Percentiles rank a stretch among this genome's conserved stretches.
Evolutionary conservation across 1,284 basidiomycete genomes (phyloP).

Genomic region (Mycosarcoma mackinlayi): DNA sequence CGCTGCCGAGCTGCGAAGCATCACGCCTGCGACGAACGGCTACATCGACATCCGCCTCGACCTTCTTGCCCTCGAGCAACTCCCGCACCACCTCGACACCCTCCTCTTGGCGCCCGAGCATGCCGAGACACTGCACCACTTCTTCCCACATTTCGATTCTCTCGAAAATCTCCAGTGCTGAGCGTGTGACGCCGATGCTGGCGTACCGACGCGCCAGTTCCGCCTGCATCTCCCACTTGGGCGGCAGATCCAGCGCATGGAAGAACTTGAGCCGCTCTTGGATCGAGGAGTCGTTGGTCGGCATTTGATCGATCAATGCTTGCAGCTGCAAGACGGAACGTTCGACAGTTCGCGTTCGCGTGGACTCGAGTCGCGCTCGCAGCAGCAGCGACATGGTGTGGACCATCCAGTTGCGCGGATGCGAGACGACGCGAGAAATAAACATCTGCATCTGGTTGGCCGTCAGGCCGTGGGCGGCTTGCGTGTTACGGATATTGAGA

Average conservation of each 20-base stretch:
- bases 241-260: slow-evolving; percentile 61
- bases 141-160: slow-evolving; percentile 66
- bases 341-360: slow-evolving; percentile 64
- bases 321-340: slow-evolving; percentile 66
- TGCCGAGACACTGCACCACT: slow-evolving; percentile 63
- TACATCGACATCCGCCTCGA: slow-evolving; percentile 59
- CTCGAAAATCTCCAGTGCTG: slow-evolving; percentile 66
- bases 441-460: slow-evolving; percentile 65
- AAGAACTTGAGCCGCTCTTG: slow-evolving; percentile 63
- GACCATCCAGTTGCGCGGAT: slow-evolving; percentile 67
- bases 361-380: slow-evolving; percentile 63
- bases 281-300: slow-evolving; percentile 66
- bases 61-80: slow-evolving; percentile 60
- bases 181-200: slow-evolving; percentile 61
- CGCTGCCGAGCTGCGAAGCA: slow-evolving; percentile 29
- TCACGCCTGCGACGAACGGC: slow-evolving; percentile 31
- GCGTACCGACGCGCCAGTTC: slow-evolving; percentile 63
- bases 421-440: slow-evolving; percentile 58
- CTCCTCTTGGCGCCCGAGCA: slow-evolving; percentile 59
- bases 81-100: slow-evolving; percentile 63
- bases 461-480: slow-evolving; percentile 67
- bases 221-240: slow-evolving; percentile 67
- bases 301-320: slow-evolving; percentile 67
- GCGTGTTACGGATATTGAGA: slow-evolving; percentile 65
- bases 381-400: slow-evolving; percentile 67